These are phyloP conservation scores for Monilinia laxa DNA, from an alignment of 2,329 filamentous ascomycete genomes.

Conservation along the genomic window DNA sequence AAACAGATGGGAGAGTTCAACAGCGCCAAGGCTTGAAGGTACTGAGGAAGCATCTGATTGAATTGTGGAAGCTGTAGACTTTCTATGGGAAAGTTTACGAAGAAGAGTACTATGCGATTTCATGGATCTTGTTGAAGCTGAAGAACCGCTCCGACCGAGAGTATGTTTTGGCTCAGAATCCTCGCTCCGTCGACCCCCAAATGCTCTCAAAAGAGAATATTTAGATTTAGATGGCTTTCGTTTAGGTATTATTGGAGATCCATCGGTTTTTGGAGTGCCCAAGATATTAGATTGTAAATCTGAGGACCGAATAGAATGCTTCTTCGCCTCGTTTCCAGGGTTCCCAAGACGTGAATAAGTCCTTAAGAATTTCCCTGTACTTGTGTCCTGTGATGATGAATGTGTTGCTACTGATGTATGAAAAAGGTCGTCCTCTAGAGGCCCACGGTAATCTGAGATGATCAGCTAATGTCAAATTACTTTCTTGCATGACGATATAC, in stretches of 20 bases:
- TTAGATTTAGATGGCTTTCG: constrained; percentile 37
- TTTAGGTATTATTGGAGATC: constrained; percentile 30
- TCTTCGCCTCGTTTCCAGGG: constrained; percentile 25
- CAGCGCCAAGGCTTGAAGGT: not conserved
- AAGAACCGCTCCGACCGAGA: constrained; percentile 4
- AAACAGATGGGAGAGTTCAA: constrained; percentile 23
- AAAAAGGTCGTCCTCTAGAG: not conserved
- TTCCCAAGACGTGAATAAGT: constrained; percentile 31
- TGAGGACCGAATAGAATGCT: constrained; percentile 18
- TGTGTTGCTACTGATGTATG: constrained; percentile 34
- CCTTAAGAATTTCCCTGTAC: constrained; percentile 35
- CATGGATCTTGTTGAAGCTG: constrained; percentile 16
- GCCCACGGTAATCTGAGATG: not conserved
- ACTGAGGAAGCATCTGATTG: constrained; percentile 9
- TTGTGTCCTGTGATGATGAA: constrained; percentile 30
- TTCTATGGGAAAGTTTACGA: constrained; percentile 33
- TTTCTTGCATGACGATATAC: not conserved
- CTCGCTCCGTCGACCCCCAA: constrained; percentile 29
- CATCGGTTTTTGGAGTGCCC: constrained; percentile 1
- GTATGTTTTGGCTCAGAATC: constrained; percentile 23
- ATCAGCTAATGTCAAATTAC: not conserved
- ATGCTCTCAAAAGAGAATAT: constrained; percentile 37
- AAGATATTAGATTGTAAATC: not conserved
- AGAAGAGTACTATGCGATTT: constrained; percentile 28
- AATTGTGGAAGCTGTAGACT: constrained; percentile 21